These are phyloP conservation scores for Encephalitozoon cuniculi DNA, from an alignment of 371 early-diverging fungal genomes.

Conservation along the genomic window DNA sequence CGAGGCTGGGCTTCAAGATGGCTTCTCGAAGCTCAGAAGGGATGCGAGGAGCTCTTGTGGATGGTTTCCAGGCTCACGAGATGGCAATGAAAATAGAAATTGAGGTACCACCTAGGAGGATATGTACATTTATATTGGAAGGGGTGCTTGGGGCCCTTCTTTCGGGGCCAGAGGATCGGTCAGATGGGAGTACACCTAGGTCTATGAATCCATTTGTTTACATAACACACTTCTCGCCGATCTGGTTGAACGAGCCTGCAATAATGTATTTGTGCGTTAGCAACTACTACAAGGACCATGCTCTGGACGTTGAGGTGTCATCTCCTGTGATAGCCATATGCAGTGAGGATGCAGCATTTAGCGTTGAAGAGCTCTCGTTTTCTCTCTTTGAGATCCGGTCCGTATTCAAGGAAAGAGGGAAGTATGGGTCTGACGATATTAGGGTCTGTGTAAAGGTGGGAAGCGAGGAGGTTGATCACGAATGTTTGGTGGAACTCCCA, in stretches of 20 bases:
- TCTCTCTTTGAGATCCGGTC: neutral
- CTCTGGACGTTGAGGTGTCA: neutral
- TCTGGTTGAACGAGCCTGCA: neutral
- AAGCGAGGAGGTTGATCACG: neutral
- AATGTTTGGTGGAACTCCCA: neutral
- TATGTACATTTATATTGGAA: neutral
- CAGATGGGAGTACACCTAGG: neutral
- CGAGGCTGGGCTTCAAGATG: too few species aligned
- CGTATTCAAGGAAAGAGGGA: neutral
- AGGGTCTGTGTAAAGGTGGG: neutral
- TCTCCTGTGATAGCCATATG: neutral
- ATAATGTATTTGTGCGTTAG: neutral
- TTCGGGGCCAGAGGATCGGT: neutral
- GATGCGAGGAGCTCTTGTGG: too few species aligned
- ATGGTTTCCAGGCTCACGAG: neutral
- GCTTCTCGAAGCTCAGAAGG: neutral
- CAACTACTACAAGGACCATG: neutral
- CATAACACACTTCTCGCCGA: neutral
- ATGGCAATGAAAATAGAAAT: conserved; percentile 2
- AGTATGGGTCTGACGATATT: neutral
- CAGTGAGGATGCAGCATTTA: neutral
- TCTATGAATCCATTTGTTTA: neutral
- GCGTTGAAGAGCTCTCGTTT: neutral
- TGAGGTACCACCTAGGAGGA: neutral
- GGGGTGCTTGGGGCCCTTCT: neutral